Base-by-base conservation (phyloP, 2,329 filamentous ascomycete species). In the Colletotrichum orbiculare region DNA sequence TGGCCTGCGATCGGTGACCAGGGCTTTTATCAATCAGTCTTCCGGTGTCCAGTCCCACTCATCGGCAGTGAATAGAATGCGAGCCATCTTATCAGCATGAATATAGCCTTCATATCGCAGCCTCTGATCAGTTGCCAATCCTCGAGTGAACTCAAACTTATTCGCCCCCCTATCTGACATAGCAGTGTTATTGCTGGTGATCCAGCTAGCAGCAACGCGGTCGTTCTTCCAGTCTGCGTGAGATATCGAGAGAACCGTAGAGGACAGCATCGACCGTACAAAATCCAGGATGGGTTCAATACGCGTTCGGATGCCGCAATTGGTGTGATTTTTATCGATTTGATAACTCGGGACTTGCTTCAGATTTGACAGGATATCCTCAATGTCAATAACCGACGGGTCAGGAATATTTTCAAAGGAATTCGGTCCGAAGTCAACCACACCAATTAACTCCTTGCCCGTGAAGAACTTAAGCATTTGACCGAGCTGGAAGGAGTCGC, bases 401-500 rank as follows among this genome's bases (percentile, higher is more conserved):
- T 85, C 81, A 3, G 78, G 80, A 7, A 85, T 72, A 33, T 71
- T 63, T 49, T 82, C 78, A 6, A 84, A 72, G 1, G 84, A 84
- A 2, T 74, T 71, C 1, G 84, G 79, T 41, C 83, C 82, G 67
- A 87, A 87, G 72, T 88, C 84, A 7, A 84, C 79, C 1, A 92
- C 76, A 42, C 83, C 85, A 4, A 93, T 72, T 0, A 92, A 85
- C 35, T 85, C 82, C 68, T 87, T 87, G 68, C 83, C 83, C 12
- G 82, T 78, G 41, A 94, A 85, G 75, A 94, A 94, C 69, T 88
- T 88, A 68, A 93, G 77, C 83, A 92, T 92, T 76, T 94, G 90
- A 25, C 91, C 91, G 1, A 94, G 84, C 76, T 94, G 91, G 72
- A 91, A 94, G 2, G 88, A 89, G 77, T 94, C 91, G 74, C 91